phyloP scores from a whole-genome alignment of 352 stramenopile genomes.

The Phytopythium mirpurense region DNA sequence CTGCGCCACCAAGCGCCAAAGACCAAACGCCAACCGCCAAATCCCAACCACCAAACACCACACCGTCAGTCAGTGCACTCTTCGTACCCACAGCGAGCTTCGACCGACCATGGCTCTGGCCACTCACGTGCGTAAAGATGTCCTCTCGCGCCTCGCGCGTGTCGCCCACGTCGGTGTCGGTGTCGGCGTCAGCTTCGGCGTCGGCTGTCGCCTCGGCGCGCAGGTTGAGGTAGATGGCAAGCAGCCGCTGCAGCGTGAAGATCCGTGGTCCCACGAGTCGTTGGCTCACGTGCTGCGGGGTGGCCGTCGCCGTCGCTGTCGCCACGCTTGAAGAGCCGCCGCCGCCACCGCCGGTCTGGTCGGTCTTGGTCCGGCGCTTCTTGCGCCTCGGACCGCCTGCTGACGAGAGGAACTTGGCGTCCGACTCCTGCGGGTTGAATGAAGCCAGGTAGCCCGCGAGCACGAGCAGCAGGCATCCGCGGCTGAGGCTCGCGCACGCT shows the following conservation, averaged over 20 bases:
- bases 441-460: constrained; percentile 69
- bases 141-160: constrained; percentile 38
- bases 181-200: too few species aligned
- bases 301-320: constrained; percentile 24
- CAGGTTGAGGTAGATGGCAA: constrained; percentile 77
- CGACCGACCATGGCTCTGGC: background rate
- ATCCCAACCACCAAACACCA: background rate
- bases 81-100: background rate
- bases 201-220: constrained; percentile 40
- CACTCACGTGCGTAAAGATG: constrained; percentile 69
- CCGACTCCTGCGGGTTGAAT: constrained; percentile 76
- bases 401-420: constrained; percentile 68
- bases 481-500: constrained; percentile 53
- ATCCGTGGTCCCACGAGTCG: constrained; percentile 65
- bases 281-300: constrained; percentile 44
- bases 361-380: constrained; percentile 33
- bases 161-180: constrained; percentile 2
- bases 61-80: background rate
- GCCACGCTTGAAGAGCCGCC: too few species aligned
- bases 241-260: constrained; percentile 63
- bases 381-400: constrained; percentile 43
- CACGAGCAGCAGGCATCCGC: constrained; percentile 64
- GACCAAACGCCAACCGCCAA: too few species aligned
- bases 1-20: constrained; percentile 20
- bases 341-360: too few species aligned